Evolutionary conservation across 345 rosid genomes (phyloP).

Genomic region (Euphorbia pulcherrima): DNA sequence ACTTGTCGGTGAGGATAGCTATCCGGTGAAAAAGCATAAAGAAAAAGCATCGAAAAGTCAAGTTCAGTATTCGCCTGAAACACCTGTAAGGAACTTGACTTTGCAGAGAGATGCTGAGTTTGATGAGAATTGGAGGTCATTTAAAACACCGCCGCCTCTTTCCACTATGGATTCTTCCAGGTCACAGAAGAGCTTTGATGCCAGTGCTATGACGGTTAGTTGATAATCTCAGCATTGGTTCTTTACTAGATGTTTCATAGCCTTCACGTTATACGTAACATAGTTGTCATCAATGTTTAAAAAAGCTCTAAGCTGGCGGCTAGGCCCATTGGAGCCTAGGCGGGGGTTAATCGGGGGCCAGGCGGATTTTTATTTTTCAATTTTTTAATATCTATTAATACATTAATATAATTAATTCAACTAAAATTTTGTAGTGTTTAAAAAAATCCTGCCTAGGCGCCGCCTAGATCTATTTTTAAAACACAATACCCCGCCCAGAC

Average conservation of each 20-base stretch:
- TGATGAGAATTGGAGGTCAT: slow-evolving; percentile 62
- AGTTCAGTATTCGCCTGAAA: slow-evolving; percentile 51
- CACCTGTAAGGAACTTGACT: slow-evolving; percentile 43
- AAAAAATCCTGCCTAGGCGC: too few relatives aligned
- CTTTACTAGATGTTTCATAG: not conserved
- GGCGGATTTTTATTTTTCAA: too few relatives aligned
- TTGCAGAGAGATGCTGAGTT: slow-evolving; percentile 46
- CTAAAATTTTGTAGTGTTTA: too few relatives aligned
- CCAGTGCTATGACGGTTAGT: slow-evolving; percentile 46
- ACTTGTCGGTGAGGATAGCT: slow-evolving; percentile 36
- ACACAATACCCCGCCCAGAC: too few relatives aligned
- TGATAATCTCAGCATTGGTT: not conserved
- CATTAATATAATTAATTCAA: too few relatives aligned
- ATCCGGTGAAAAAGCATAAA: slow-evolving; percentile 37
- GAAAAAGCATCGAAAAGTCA: slow-evolving; percentile 44
- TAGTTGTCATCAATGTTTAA: too few relatives aligned
- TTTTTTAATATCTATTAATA: too few relatives aligned
- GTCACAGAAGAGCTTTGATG: slow-evolving; percentile 59
- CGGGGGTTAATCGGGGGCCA: too few relatives aligned
- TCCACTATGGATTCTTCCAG: slow-evolving; percentile 53
- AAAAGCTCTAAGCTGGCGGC: too few relatives aligned
- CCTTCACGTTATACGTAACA: too few relatives aligned
- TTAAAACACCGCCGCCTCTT: slow-evolving; percentile 46
- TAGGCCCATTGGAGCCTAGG: too few relatives aligned
- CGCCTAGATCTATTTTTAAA: too few relatives aligned